Evolutionary conservation across 192 early-diverging fungal genomes (phyloP).

Genomic region (Anaeromyces robustus): DNA sequence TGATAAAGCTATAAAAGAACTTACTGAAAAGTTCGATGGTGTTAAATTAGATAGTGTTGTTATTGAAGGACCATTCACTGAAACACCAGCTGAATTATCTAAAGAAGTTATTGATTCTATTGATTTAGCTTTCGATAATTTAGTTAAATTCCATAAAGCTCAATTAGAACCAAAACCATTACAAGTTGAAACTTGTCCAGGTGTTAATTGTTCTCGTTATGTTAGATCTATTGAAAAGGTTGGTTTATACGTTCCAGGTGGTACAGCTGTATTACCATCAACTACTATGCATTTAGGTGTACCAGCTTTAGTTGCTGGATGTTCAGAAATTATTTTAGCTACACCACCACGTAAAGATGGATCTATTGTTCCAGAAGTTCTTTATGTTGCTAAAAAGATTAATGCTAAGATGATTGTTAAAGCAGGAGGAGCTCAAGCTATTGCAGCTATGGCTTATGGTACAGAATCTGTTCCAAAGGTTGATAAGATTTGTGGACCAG

Average conservation of each 20-base stretch:
- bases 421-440: slow-evolving; percentile 95
- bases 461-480: slow-evolving; percentile 93
- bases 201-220: slow-evolving; percentile 86
- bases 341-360: slow-evolving; percentile 88
- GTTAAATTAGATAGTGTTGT: slow-evolving; percentile 57
- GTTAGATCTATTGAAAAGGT: slow-evolving; percentile 88
- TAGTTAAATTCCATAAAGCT: slow-evolving; percentile 82
- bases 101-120: slow-evolving; percentile 62
- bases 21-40: slow-evolving; percentile 81
- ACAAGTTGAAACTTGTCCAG: slow-evolving; percentile 93
- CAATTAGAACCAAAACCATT: slow-evolving; percentile 57
- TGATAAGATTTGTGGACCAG: slow-evolving; percentile 99
- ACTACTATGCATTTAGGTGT: slow-evolving; percentile 93
- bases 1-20: slow-evolving; percentile 66
- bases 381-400: slow-evolving; percentile 95
- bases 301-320: slow-evolving; percentile 93
- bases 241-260: slow-evolving; percentile 95
- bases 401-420: slow-evolving; percentile 80
- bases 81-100: slow-evolving; percentile 17
- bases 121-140: slow-evolving; percentile 88
- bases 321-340: slow-evolving; percentile 86
- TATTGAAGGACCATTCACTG: slow-evolving; percentile 67
- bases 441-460: slow-evolving; percentile 98
- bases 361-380: slow-evolving; percentile 80
- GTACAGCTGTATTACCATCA: slow-evolving; percentile 90